Evolutionary conservation across 768 basidiomycete species (phyloP), one percentile per base, ranked within the genome.

Genomic region (Mycena rebaudengoi): DNA sequence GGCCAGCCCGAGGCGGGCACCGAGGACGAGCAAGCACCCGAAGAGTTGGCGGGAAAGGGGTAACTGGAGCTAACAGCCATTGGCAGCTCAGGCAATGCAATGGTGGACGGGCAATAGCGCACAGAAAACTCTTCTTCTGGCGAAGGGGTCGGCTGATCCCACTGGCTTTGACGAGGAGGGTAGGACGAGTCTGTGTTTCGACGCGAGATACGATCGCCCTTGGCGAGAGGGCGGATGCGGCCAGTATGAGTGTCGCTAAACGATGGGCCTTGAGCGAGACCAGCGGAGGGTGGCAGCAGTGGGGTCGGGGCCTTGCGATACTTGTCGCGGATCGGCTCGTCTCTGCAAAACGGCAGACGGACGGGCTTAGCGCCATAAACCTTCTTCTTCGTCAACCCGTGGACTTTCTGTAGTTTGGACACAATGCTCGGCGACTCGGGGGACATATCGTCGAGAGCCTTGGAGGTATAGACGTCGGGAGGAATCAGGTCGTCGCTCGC

Each of bases 341-440:
- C 85, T 40, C 80, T 78, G 69, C 88, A 79, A 69, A 88, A 88
- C 0, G 88, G 86, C 37, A 77, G 72, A 26, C 83, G 79, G 18
- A 76, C 65, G 18, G 85, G 81, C 68, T 86, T 86, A 11, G 82
- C 56, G 12, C 85, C 83, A 60, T 89, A 88, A 8, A 87, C 80
- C 66, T 88, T 88, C 76, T 90, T 91, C 77, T 90, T 89, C 8
- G 87, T 89, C 46, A 91, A 69, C 3, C 90, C 90, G 59, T 91
- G 89, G 33, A 86, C 82, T 69, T 88, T 86, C 73, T 91, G 87
- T 16, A 91, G 79, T 23, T 86, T 87, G 23, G 77, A 80, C 48
- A 91, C 90, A 0, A 91, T 77, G 59, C 81, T 88, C 5, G 83
- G 85, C 3, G 78, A 68, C 21, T 75, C 74, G 7, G 72, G 69